These are phyloP conservation scores for Fraxinus platypoda DNA, from an alignment of 305 asterid species.

Conservation along the genomic window DNA sequence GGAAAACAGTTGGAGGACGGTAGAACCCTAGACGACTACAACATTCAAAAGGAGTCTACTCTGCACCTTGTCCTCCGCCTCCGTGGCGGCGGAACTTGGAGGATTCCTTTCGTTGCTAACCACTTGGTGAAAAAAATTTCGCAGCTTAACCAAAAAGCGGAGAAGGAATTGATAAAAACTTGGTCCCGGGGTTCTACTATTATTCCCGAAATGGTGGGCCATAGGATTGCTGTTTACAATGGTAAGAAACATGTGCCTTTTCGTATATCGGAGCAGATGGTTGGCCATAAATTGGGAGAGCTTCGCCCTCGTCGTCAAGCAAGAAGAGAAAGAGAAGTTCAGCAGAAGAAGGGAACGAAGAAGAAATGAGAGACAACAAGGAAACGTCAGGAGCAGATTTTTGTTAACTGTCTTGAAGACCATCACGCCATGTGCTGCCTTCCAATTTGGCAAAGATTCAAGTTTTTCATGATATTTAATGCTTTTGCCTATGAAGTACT, in stretches of 20 bases:
- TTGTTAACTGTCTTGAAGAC: background rate
- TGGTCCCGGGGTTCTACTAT: slow-evolving; percentile 60
- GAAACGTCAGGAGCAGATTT: background rate
- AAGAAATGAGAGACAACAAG: slow-evolving; percentile 35
- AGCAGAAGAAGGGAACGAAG: slow-evolving; percentile 37
- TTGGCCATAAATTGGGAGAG: slow-evolving; percentile 65
- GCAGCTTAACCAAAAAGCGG: slow-evolving; percentile 25
- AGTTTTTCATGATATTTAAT: slow-evolving; percentile 3
- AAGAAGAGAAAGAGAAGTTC: slow-evolving; percentile 46
- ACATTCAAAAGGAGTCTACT: slow-evolving; percentile 40
- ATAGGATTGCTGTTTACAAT: slow-evolving; percentile 48
- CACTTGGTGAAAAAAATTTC: slow-evolving; percentile 42
- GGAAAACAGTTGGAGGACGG: slow-evolving; percentile 42
- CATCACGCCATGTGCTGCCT: background rate
- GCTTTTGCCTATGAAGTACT: background rate
- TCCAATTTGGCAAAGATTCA: background rate
- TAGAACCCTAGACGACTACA: slow-evolving; percentile 37
- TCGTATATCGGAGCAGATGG: slow-evolving; percentile 50
- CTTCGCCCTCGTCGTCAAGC: slow-evolving; percentile 32
- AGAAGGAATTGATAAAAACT: slow-evolving; percentile 48
- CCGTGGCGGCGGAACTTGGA: slow-evolving; percentile 53
- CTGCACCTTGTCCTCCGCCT: slow-evolving; percentile 42
- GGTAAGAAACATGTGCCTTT: slow-evolving; percentile 52
- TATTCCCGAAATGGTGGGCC: slow-evolving; percentile 61
- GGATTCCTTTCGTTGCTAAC: slow-evolving; percentile 58